Conservation (phyloP, 768 basidiomycete species). For the Kwoniella sp. region DNA sequence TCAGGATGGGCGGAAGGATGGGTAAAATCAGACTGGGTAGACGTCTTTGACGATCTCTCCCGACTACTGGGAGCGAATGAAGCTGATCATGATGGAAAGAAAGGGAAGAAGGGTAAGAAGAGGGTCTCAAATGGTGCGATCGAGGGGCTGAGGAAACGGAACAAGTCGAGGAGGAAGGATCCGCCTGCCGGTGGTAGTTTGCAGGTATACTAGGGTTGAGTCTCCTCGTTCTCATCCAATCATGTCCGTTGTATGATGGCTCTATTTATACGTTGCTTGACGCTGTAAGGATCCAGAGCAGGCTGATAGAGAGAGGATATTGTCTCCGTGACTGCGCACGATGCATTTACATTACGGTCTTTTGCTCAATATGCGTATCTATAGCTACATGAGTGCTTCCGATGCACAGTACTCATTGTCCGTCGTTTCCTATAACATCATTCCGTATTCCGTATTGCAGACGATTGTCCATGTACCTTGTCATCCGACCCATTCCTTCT, state of each 20-base stretch:
- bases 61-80: slow-evolving; percentile 8
- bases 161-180: slow-evolving; percentile 45
- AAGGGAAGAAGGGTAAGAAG: neutral
- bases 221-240: no score
- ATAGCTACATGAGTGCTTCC: neutral
- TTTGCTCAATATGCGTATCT: neutral
- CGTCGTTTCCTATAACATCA: neutral
- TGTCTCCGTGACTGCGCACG: neutral
- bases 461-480: neutral
- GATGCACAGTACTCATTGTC: neutral
- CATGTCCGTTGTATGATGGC: no score
- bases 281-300: no score
- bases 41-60: slow-evolving; percentile 23
- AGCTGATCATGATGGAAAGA: neutral
- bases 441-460: neutral
- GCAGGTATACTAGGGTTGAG: slow-evolving; percentile 19
- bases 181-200: slow-evolving; percentile 41
- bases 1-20: slow-evolving; percentile 52
- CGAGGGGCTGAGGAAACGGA: slow-evolving; percentile 29
- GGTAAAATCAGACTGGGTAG: slow-evolving; percentile 42
- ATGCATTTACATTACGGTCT: neutral
- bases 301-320: no score
- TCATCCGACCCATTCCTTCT: no score
- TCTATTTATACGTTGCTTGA: no score
- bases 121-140: slow-evolving; percentile 1